Evolutionary conservation across 176 grass and related monocot genomes (phyloP), one percentile per base, ranked within the genome.

Genomic region (Metroxylon sagu): DNA sequence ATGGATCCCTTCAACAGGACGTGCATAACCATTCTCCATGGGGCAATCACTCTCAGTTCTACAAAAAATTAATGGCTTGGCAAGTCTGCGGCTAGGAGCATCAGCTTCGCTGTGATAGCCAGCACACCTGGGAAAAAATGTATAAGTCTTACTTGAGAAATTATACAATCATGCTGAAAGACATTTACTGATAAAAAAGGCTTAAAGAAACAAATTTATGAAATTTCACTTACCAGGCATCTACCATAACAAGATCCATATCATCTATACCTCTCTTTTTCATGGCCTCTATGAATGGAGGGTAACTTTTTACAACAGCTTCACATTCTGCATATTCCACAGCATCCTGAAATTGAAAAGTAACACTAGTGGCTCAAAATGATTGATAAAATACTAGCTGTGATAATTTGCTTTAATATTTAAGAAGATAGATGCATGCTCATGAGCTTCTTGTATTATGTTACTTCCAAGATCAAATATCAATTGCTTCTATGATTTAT

Each of bases 211-310:
- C 18, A 59, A 8, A 26, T 17, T 49, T 27, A 26, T 60, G n/a
- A 15, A 18, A 68, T 52, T 31, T 29, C 67, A 23, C 76, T 81
- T 83, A 99, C 94, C 94, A 99, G 53, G 88, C 88, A 84, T 99
- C 94, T 57, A 99, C 94, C 94, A 99, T 99, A 39, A 99, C 88
- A 66, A 99, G 94, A 54, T 99, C 94, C 94, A 99, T 99, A 60
- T 99, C 94, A 49, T 99, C 94, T 19, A 99, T 85, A 18, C 94
- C 94, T 81, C 94, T 92, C 86, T 77, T 92, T 68, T 85, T 93
- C 94, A 99, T 99, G 67, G 88, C 94, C 84, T 99, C 94, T 66
- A 99, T 76, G 57, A 99, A 99, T 58, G 82, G 81, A 63, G 94
- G 88, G 62, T 92, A 89, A 81, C 65, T 74, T 76, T 99, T 99